phyloP scores from a whole-genome alignment of 371 early-diverging fungal genomes.

The Synchytrium microbalum region DNA sequence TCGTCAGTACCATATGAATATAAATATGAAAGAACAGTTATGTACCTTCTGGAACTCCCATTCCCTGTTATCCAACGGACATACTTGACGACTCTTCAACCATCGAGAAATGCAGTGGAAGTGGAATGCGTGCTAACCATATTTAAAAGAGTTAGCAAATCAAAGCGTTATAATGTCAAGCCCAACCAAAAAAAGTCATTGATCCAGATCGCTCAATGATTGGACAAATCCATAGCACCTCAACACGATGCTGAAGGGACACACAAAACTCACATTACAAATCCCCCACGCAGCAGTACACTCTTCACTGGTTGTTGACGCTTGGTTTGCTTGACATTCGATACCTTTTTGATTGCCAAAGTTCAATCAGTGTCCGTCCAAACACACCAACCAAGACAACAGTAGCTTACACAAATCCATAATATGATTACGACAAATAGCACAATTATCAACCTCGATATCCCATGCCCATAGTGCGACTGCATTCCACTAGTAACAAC shows the following conservation, averaged over 20 bases:
- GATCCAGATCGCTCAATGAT: too few relatives aligned
- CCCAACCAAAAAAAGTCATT: not conserved
- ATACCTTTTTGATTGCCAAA: constrained; percentile 51
- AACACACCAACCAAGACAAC: constrained; percentile 14
- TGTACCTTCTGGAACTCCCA: constrained; percentile 96
- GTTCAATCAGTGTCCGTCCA: constrained; percentile 7
- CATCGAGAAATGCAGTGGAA: constrained; percentile 99
- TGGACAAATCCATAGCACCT: too few relatives aligned
- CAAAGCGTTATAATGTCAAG: not conserved
- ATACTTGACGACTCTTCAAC: constrained; percentile 97
- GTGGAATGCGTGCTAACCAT: constrained; percentile 91
- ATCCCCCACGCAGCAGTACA: constrained; percentile 99
- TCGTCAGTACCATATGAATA: too few relatives aligned
- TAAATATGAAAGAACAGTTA: too few relatives aligned
- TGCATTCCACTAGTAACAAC: constrained; percentile 79
- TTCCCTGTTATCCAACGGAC: constrained; percentile 98
- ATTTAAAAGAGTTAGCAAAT: not conserved
- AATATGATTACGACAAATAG: constrained; percentile 99
- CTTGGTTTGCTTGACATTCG: constrained; percentile 95
- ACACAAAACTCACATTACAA: constrained; percentile 73
- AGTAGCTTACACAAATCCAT: constrained; percentile 93
- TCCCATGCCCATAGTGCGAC: constrained; percentile 99
- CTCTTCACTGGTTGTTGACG: constrained; percentile 84
- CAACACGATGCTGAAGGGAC: not conserved
- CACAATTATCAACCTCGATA: constrained; percentile 98